A percentile compares a stretch with the other conserved stretches of the same genome.
phyloP scores from a whole-genome alignment of 805 yeast genomes.

The Zygosaccharomyces bailii region DNA sequence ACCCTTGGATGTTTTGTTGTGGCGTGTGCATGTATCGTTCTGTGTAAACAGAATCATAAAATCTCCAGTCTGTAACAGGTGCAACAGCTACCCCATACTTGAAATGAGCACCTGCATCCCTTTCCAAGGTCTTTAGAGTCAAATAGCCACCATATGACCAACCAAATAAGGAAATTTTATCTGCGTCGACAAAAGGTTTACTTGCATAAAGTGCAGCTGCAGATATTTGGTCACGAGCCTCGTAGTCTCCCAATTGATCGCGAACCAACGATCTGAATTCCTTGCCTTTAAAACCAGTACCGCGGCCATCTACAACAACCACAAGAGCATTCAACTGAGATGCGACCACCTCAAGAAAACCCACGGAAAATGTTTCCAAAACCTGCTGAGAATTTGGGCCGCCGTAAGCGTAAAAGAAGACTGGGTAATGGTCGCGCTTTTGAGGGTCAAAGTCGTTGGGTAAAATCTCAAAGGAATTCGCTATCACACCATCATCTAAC shows the following conservation, averaged over 20 bases:
- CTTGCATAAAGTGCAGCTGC: constrained; percentile 74
- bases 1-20: constrained; percentile 60
- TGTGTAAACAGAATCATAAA: constrained; percentile 75
- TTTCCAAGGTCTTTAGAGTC: constrained; percentile 85
- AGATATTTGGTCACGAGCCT: constrained; percentile 79
- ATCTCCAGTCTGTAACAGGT: constrained; percentile 76
- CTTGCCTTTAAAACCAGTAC: constrained; percentile 87
- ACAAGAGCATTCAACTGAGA: constrained; percentile 78
- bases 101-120: constrained; percentile 71
- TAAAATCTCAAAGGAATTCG: constrained; percentile 69
- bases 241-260: constrained; percentile 76
- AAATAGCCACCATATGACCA: constrained; percentile 98
- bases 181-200: constrained; percentile 60
- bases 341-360: constrained; percentile 73
- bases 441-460: constrained; percentile 67
- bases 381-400: constrained; percentile 95
- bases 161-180: constrained; percentile 86
- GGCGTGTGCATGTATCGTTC: constrained; percentile 90
- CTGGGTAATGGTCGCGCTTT: constrained; percentile 61
- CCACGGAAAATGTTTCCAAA: constrained; percentile 52
- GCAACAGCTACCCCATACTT: constrained; percentile 89
- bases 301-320: constrained; percentile 95
- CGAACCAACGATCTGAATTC: constrained; percentile 75
- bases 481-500: constrained; percentile 47
- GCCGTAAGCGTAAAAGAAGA: constrained; percentile 86